phyloP scores from a whole-genome alignment of 2,329 filamentous ascomycete genomes.

The Teratosphaeria pseudoeucalypti region DNA sequence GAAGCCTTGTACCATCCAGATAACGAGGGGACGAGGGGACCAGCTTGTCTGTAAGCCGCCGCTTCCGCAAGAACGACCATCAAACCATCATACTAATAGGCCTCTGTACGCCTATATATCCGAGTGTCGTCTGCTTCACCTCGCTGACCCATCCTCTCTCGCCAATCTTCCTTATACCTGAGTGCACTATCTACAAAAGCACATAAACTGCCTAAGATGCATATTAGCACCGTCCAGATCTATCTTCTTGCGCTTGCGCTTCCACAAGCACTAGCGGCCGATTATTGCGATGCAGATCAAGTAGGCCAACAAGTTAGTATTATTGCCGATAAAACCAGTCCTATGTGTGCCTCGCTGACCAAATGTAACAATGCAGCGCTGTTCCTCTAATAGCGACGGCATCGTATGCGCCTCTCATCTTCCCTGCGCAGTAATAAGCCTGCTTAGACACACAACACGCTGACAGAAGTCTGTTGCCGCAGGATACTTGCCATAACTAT shows the following conservation, averaged over 20 bases:
- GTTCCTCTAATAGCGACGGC: neutral
- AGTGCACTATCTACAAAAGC: too few relatives aligned
- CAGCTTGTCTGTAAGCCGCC: neutral
- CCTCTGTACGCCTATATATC: neutral
- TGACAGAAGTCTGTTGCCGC: neutral
- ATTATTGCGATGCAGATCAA: neutral
- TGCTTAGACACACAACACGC: neutral
- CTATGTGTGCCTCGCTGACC: neutral
- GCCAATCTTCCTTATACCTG: too few relatives aligned
- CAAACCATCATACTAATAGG: neutral
- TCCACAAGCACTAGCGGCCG: neutral
- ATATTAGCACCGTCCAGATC: neutral
- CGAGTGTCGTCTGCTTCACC: neutral
- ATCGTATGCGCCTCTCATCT: neutral
- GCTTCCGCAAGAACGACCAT: neutral
- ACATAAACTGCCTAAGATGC: neutral
- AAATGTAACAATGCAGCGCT: neutral
- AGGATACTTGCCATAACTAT: neutral
- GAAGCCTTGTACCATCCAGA: neutral
- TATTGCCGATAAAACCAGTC: neutral
- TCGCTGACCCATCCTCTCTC: neutral
- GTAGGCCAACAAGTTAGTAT: neutral
- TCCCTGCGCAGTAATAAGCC: neutral
- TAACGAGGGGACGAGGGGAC: neutral
- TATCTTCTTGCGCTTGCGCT: neutral